phyloP scores from a whole-genome alignment of 345 rosid genomes.

The Eucalyptus sp. region DNA sequence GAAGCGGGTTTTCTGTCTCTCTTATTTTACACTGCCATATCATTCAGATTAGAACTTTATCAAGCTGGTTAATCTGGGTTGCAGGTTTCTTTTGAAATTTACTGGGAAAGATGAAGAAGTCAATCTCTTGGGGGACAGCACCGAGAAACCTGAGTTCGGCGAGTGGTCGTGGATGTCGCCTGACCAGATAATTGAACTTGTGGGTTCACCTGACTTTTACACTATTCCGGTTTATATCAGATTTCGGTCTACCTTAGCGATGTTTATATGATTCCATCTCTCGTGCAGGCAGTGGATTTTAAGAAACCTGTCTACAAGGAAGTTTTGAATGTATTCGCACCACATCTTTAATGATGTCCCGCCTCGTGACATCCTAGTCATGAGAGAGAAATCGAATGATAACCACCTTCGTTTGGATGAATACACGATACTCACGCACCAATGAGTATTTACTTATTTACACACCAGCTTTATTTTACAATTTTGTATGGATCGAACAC shows the following conservation, averaged over 20 bases:
- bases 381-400: not conserved
- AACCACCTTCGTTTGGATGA: not conserved
- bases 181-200: constrained; percentile 49
- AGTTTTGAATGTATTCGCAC: constrained; percentile 47
- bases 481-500: not conserved
- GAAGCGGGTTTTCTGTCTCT: not conserved
- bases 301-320: constrained; percentile 84
- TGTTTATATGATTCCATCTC: not conserved
- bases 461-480: not conserved
- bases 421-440: not conserved
- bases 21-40: not conserved
- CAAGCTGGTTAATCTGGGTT: not conserved
- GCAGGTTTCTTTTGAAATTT: constrained; percentile 83
- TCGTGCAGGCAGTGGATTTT: constrained; percentile 77
- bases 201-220: constrained; percentile 8
- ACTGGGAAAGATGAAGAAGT: constrained; percentile 80
- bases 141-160: constrained; percentile 90
- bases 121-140: constrained; percentile 78
- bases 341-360: constrained; percentile 30
- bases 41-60: not conserved
- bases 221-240: not conserved
- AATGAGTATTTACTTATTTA: not conserved
- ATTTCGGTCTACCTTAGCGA: not conserved
- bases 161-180: constrained; percentile 82
- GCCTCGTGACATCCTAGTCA: not conserved